Conservation (phyloP, 108 stramenopile species). For the Cyclostephanos invisitatus region DNA sequence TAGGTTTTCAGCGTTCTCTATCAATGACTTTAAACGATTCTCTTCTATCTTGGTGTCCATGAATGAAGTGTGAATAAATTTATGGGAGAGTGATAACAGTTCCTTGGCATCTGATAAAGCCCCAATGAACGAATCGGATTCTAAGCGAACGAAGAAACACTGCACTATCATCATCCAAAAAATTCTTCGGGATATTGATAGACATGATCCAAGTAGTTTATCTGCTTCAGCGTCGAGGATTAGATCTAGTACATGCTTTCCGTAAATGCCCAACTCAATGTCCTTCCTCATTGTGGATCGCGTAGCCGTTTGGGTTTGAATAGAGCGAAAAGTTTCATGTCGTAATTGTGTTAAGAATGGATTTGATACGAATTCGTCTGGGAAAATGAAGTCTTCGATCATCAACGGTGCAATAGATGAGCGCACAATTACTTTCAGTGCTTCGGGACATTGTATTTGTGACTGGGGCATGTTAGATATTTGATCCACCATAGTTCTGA, state of each 20-base stretch:
- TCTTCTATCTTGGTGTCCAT: constrained; percentile 33
- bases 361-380: not conserved
- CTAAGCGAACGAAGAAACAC: constrained; percentile 17
- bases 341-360: constrained; percentile 20
- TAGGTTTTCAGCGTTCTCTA: constrained; percentile 51
- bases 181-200: constrained; percentile 11
- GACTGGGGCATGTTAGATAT: not conserved
- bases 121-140: not conserved
- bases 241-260: constrained; percentile 18
- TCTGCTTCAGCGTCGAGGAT: constrained; percentile 26
- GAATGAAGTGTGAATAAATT: not conserved
- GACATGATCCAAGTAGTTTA: constrained; percentile 9
- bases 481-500: constrained; percentile 6
- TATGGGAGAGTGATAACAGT: constrained; percentile 17
- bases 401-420: constrained; percentile 14
- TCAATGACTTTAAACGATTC: constrained; percentile 27
- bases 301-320: not conserved
- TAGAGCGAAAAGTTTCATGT: constrained; percentile 20
- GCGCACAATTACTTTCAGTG: constrained; percentile 3
- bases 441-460: constrained; percentile 4
- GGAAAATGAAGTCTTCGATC: constrained; percentile 32
- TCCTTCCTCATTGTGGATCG: constrained; percentile 12
- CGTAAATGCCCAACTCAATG: constrained; percentile 15
- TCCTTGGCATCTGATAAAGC: constrained; percentile 29
- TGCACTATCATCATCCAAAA: constrained; percentile 41